Percentiles rank a stretch among this genome's conserved stretches.
Evolutionary conservation across 257 asterid genomes (phyloP).

Genomic region (Przewalskia tangutica): DNA sequence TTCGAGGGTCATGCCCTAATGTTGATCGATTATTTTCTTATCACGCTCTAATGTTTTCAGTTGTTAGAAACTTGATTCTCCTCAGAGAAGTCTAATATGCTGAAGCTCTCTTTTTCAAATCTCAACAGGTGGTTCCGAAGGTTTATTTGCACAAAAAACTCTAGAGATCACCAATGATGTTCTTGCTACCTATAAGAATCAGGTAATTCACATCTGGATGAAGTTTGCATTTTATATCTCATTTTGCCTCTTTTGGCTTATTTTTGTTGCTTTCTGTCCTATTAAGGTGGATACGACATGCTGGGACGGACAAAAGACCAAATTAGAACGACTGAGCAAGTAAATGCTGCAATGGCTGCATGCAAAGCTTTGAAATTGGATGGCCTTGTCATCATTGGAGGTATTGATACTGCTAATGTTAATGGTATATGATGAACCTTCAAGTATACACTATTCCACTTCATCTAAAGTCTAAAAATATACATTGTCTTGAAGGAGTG

Average conservation of each 20-base stretch:
- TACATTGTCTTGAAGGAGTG: constrained; percentile 53
- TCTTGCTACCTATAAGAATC: constrained; percentile 88
- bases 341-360: constrained; percentile 71
- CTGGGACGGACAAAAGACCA: constrained; percentile 96
- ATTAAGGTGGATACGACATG: constrained; percentile 87
- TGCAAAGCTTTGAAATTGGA: constrained; percentile 77
- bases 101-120: constrained; percentile 5
- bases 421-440: constrained; percentile 8
- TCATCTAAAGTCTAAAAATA: constrained; percentile 15
- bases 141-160: constrained; percentile 87
- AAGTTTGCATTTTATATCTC: background rate
- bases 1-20: background rate
- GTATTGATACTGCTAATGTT: constrained; percentile 26
- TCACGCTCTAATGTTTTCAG: background rate
- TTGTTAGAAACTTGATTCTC: background rate
- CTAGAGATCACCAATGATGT: constrained; percentile 70
- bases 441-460: background rate
- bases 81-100: background rate
- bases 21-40: background rate
- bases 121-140: constrained; percentile 85
- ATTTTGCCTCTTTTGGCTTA: background rate
- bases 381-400: constrained; percentile 90
- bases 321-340: constrained; percentile 90
- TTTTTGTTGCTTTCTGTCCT: constrained; percentile 7
- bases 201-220: constrained; percentile 31